A percentile compares a stretch with the other conserved stretches of the same genome.
phyloP scores from a whole-genome alignment of 495 filamentous ascomycete genomes.

The Tetracladium setigerum region DNA sequence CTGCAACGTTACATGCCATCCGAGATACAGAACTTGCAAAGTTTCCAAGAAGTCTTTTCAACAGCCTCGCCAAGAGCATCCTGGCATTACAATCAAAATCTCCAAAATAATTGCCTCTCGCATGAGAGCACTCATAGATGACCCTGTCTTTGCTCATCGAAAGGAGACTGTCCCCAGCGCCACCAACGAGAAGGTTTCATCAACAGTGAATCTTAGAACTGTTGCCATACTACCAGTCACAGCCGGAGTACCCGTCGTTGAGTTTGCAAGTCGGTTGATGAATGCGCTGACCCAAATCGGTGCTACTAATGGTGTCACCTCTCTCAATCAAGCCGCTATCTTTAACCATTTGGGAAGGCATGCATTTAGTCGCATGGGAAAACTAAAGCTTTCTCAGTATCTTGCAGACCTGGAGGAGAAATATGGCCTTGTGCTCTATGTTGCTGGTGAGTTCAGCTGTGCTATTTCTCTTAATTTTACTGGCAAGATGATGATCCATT shows the following conservation, averaged over 20 bases:
- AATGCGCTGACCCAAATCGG: slow-evolving; percentile 85
- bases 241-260: slow-evolving; percentile 84
- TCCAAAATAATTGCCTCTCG: slow-evolving; percentile 96
- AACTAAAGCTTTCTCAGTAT: slow-evolving; percentile 92
- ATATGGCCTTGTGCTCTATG: slow-evolving; percentile 90
- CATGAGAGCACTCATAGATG: slow-evolving; percentile 84
- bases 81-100: slow-evolving; percentile 96
- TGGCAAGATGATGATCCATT: slow-evolving; percentile 15
- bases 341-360: slow-evolving; percentile 90
- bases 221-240: slow-evolving; percentile 89
- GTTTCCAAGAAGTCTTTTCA: slow-evolving; percentile 92
- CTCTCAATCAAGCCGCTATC: slow-evolving; percentile 87
- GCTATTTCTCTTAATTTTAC: background rate
- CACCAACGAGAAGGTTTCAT: slow-evolving; percentile 64
- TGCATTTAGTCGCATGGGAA: slow-evolving; percentile 95
- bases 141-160: slow-evolving; percentile 58
- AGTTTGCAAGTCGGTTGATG: slow-evolving; percentile 86
- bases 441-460: slow-evolving; percentile 56
- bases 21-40: slow-evolving; percentile 94
- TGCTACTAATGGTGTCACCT: slow-evolving; percentile 79
- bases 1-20: slow-evolving; percentile 89
- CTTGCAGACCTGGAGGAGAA: slow-evolving; percentile 96
- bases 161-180: slow-evolving; percentile 39
- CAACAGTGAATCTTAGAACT: slow-evolving; percentile 85
- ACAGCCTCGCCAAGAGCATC: slow-evolving; percentile 96